Evolutionary conservation across 2,329 filamentous ascomycete species (phyloP).

Genomic region (Diaporthe citriasiana): DNA sequence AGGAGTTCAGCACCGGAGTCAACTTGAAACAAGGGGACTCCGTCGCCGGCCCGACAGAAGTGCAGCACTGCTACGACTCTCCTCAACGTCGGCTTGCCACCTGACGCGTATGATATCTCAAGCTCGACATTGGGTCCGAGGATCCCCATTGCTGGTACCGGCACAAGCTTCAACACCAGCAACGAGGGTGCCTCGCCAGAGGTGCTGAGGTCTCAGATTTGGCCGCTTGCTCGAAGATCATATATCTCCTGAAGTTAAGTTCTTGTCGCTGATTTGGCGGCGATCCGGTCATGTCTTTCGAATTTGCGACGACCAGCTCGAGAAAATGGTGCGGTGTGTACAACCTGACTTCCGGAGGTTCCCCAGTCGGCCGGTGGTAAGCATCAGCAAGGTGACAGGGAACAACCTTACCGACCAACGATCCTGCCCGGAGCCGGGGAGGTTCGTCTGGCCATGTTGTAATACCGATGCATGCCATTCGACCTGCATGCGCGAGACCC

Average conservation of each 20-base stretch:
- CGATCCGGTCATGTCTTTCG: not conserved
- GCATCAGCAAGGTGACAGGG: conserved; percentile 16
- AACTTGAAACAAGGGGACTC: conserved; percentile 24
- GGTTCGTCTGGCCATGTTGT: conserved; percentile 7
- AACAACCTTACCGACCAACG: not conserved
- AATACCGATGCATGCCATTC: conserved; percentile 3
- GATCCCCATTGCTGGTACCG: too few species aligned
- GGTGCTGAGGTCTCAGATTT: not conserved
- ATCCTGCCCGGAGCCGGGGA: conserved; percentile 18
- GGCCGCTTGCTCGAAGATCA: too few species aligned
- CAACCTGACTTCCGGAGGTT: conserved; percentile 14
- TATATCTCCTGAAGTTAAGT: not conserved
- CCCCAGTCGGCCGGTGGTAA: conserved; percentile 28
- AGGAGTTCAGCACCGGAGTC: not conserved
- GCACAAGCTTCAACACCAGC: not conserved
- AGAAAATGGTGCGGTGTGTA: not conserved
- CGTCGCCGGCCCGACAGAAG: not conserved
- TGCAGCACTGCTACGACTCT: too few species aligned
- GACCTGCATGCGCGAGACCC: conserved; percentile 5
- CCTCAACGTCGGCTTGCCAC: not conserved
- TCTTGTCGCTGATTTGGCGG: not conserved
- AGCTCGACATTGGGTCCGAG: not conserved
- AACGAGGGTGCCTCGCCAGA: not conserved
- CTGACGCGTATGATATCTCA: not conserved
- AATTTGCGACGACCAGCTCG: not conserved